Conservation (phyloP, 192 early-diverging fungal species). For the Nowakowskiella sp. region DNA sequence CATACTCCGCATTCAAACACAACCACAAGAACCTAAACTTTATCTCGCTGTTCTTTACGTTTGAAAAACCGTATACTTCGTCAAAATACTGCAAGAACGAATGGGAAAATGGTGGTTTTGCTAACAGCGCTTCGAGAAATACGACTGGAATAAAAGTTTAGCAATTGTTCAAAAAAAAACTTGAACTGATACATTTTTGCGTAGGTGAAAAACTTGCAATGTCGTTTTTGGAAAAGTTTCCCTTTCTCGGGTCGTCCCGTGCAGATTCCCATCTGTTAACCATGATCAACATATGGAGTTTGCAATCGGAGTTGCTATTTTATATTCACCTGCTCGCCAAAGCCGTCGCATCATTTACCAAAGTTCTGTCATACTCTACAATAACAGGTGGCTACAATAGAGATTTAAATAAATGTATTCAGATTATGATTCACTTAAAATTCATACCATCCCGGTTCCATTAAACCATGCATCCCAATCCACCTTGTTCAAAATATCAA, state of each 20-base stretch:
- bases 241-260: constrained; percentile 32
- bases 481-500: constrained; percentile 63
- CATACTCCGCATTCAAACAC: constrained; percentile 68
- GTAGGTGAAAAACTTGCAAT: constrained; percentile 62
- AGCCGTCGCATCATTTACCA: constrained; percentile 70
- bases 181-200: constrained; percentile 40
- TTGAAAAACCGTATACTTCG: constrained; percentile 59
- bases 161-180: background rate
- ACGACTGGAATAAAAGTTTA: constrained; percentile 45
- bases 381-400: constrained; percentile 59
- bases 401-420: background rate
- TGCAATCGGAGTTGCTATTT: background rate
- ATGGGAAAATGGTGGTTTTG: constrained; percentile 53
- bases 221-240: constrained; percentile 52
- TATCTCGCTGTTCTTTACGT: constrained; percentile 75
- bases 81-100: constrained; percentile 60
- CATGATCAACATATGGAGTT: background rate
- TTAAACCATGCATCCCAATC: constrained; percentile 91
- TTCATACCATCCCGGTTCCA: constrained; percentile 72
- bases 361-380: constrained; percentile 76
- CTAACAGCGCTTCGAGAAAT: constrained; percentile 70
- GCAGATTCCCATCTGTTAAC: constrained; percentile 35
- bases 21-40: constrained; percentile 79
- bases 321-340: constrained; percentile 52
- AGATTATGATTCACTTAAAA: constrained; percentile 11